Evolutionary conservation across 2,329 filamentous ascomycete genomes (phyloP).

Genomic region (Arthrobotrys entomopaga): DNA sequence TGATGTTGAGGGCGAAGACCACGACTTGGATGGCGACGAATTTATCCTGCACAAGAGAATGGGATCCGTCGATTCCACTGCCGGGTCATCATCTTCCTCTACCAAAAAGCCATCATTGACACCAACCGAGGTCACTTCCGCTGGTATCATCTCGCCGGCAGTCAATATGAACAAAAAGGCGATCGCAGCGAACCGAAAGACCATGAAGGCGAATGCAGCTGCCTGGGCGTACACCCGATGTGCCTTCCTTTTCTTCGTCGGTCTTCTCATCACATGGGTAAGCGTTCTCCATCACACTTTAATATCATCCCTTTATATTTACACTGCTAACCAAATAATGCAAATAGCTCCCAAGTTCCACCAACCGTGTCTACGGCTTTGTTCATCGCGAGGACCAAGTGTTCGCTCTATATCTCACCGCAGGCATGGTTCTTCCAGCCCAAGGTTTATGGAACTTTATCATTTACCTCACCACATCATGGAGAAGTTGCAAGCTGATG

Average conservation of each 20-base stretch:
- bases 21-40: constrained; percentile 20
- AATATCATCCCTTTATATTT: background rate
- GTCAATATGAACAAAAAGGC: constrained; percentile 55
- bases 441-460: constrained; percentile 87
- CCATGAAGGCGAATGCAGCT: constrained; percentile 70
- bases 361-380: constrained; percentile 79
- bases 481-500: constrained; percentile 70
- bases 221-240: constrained; percentile 77
- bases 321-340: constrained; percentile 28
- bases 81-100: constrained; percentile 19
- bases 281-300: background rate
- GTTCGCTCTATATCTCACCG: constrained; percentile 74
- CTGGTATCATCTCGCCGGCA: constrained; percentile 28
- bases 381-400: constrained; percentile 68
- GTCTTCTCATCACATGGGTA: constrained; percentile 76
- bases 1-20: constrained; percentile 23
- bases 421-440: constrained; percentile 78
- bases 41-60: constrained; percentile 23
- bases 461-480: constrained; percentile 78
- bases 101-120: constrained; percentile 36
- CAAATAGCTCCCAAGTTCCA: constrained; percentile 71
- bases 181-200: constrained; percentile 60
- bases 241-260: constrained; percentile 76
- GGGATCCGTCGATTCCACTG: constrained; percentile 14
- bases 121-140: constrained; percentile 18